Base-by-base conservation (phyloP, 768 basidiomycete species). In the Macrocybe gigantea region DNA sequence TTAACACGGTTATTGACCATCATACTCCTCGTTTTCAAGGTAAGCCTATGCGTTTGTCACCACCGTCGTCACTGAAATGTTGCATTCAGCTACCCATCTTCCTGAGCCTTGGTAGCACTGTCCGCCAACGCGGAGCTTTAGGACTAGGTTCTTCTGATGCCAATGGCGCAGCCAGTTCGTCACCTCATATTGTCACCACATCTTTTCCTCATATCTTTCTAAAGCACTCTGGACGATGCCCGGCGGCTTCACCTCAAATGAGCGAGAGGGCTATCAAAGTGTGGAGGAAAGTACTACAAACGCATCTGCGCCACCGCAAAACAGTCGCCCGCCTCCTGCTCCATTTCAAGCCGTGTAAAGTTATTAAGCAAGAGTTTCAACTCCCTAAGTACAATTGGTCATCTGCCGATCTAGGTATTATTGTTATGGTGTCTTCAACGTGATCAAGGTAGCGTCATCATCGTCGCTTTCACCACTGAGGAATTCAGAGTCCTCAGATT, bases 181-280 rank as follows among this genome's bases (percentile, higher is more conserved):
- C 32, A 33, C 13, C 40, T 31, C 13, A 31, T 15, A 31, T 22
- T 47, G 4, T n/a, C 32, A 34, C 29, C n/a, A 30, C 6, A 30
- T 36, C 47, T 14, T 39, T 45, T 48, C 8, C 54, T 48, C 49
- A 34, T 38, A 53, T 34, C 6, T 22, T 45, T 8, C n/a, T 1
- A 22, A 22, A 22, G 22, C 44, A 87, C 85, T 87, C 11, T 87
- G 85, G 85, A 77, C 83, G 13, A 87, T 87, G 85, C 85, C 85
- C 4, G 85, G 84, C 10, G 82, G 82, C 1, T 82, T 85, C 54
- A 80, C 81, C 0, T 77, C 79, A 5, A 55, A 63, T 33, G 68
- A 67, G 15, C 69, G 76, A 36, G 78, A 78, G 45, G 80, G 82
- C 6, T 85, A 85, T 59, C 82, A 85, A 57, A 74, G 70, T 36